These are phyloP conservation scores for Vinca major DNA, from an alignment of 305 asterid genomes.

Conservation along the genomic window DNA sequence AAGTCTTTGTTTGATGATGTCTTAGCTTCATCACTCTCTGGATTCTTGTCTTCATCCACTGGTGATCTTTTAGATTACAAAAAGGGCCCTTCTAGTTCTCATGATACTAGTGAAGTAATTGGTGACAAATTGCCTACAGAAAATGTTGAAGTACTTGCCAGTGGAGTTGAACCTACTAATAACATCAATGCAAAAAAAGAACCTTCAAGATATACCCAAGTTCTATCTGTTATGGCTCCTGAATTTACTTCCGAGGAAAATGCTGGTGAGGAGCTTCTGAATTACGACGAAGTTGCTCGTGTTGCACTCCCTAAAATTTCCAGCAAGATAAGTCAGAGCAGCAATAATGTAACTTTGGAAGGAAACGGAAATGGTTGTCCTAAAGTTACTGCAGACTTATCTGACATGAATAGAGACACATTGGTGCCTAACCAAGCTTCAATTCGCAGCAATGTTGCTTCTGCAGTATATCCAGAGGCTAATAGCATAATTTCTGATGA, in stretches of 20 bases:
- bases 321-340: slow-evolving; percentile 17
- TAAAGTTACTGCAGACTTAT: slow-evolving; percentile 14
- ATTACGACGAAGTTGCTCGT: slow-evolving; percentile 15
- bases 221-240: slow-evolving; percentile 36
- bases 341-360: slow-evolving; percentile 19
- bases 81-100: slow-evolving; percentile 16
- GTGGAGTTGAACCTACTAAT: slow-evolving; percentile 21
- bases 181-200: slow-evolving; percentile 16
- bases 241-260: slow-evolving; percentile 46
- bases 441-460: not conserved
- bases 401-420: slow-evolving; percentile 17
- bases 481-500: not conserved
- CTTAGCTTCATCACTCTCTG: slow-evolving; percentile 75
- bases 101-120: slow-evolving; percentile 24
- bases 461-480: not conserved
- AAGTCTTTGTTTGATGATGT: slow-evolving; percentile 56
- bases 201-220: slow-evolving; percentile 28
- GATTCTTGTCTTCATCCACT: slow-evolving; percentile 39
- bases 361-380: slow-evolving; percentile 15
- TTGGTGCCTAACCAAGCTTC: slow-evolving; percentile 15
- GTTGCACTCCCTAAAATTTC: slow-evolving; percentile 19
- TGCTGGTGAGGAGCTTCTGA: slow-evolving; percentile 28
- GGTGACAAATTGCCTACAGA: slow-evolving; percentile 20
- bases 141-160: slow-evolving; percentile 21
- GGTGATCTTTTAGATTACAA: slow-evolving; percentile 24